Conservation (phyloP, 2,329 filamentous ascomycete species). For the Phyllosticta citriasiana region DNA sequence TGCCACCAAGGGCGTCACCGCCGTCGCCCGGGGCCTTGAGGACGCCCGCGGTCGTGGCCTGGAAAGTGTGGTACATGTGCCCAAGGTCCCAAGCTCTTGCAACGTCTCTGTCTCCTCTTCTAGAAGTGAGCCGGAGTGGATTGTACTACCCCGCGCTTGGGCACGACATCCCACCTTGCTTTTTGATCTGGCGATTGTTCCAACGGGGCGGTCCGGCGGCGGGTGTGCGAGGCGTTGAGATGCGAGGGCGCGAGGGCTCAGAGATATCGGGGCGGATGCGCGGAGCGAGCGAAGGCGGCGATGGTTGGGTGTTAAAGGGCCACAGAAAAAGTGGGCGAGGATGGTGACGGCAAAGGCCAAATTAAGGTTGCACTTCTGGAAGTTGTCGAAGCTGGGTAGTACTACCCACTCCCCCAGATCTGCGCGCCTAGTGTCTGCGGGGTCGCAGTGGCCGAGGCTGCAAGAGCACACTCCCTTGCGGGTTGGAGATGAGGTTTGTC, state of each 20-base stretch:
- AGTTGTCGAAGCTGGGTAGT: neutral
- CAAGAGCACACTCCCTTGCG: neutral
- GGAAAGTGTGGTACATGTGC: conserved; percentile 37
- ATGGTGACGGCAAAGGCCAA: neutral
- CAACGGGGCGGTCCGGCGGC: too few species aligned
- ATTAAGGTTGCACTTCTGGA: neutral
- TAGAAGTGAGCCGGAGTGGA: neutral
- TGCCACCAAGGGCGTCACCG: conserved; percentile 15
- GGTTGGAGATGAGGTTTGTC: neutral
- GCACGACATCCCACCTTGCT: neutral
- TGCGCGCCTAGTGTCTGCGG: neutral
- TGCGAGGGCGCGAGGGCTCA: neutral
- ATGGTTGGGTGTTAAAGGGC: neutral
- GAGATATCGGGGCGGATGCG: neutral
- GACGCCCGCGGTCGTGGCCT: conserved; percentile 21
- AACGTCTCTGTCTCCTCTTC: neutral
- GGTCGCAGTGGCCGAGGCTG: neutral
- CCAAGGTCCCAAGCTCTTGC: neutral
- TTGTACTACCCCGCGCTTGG: neutral
- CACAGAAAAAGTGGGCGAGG: neutral
- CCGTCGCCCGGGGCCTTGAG: neutral
- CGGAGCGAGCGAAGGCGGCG: neutral
- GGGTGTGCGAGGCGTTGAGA: neutral
- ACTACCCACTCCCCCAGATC: neutral
- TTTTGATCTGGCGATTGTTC: neutral